Conservation (phyloP, 164 flowering plant genomes). For the Annona squamosa region DNA sequence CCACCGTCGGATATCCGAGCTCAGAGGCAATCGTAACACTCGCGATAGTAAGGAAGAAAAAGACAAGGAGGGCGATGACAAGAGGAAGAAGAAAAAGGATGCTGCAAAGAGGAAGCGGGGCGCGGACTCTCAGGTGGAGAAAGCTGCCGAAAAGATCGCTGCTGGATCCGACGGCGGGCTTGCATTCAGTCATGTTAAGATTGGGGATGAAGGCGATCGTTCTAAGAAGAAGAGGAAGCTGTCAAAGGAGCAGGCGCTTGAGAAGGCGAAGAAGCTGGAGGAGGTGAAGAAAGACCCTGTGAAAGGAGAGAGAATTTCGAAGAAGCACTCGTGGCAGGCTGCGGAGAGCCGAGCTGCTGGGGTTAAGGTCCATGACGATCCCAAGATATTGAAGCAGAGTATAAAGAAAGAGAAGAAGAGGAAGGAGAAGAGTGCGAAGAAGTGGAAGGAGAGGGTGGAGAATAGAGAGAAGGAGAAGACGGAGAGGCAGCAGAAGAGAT, state of each 20-base stretch:
- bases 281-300: slow-evolving; percentile 71
- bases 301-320: slow-evolving; percentile 41
- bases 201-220: slow-evolving; percentile 41
- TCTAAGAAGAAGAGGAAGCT: slow-evolving; percentile 40
- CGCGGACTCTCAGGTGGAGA: slow-evolving; percentile 20
- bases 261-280: slow-evolving; percentile 46
- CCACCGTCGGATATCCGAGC: slow-evolving; percentile 40
- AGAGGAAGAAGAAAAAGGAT: slow-evolving; percentile 17
- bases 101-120: slow-evolving; percentile 48
- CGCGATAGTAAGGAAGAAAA: slow-evolving; percentile 14
- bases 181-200: slow-evolving; percentile 55
- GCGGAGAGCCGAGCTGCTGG: slow-evolving; percentile 67
- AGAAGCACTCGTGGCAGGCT: slow-evolving; percentile 66
- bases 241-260: slow-evolving; percentile 60
- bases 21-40: slow-evolving; percentile 29
- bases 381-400: slow-evolving; percentile 57
- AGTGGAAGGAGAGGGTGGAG: slow-evolving; percentile 79
- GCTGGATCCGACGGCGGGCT: slow-evolving; percentile 18
- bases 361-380: slow-evolving; percentile 75
- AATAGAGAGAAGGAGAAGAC: slow-evolving; percentile 39
- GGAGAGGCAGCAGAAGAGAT: slow-evolving; percentile 64
- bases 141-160: slow-evolving; percentile 1
- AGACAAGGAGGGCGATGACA: background rate
- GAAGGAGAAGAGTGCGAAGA: slow-evolving; percentile 59
- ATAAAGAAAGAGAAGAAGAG: slow-evolving; percentile 66